A percentile compares a stretch with the other conserved stretches of the same genome.
Conservation (phyloP, 2,329 filamentous ascomycete genomes). For the Cladosporium phlei region DNA sequence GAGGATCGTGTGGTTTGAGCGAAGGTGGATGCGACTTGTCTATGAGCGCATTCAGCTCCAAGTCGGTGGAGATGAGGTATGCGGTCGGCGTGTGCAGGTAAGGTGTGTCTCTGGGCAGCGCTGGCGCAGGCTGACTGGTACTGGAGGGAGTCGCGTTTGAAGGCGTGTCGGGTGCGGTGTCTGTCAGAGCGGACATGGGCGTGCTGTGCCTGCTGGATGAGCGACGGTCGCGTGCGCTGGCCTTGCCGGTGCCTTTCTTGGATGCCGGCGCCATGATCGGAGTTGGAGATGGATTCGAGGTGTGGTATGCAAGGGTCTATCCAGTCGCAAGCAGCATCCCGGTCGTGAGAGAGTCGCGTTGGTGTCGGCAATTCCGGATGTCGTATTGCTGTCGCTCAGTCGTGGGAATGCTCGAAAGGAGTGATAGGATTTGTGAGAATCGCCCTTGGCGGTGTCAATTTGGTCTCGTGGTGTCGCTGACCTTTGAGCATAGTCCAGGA, state of each 20-base stretch:
- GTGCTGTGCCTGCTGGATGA: constrained; percentile 75
- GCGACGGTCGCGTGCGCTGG: constrained; percentile 50
- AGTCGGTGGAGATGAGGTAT: constrained; percentile 49
- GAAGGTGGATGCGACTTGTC: constrained; percentile 54
- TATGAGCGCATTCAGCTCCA: constrained; percentile 65
- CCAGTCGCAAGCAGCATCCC: no score
- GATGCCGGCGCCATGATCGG: constrained; percentile 20
- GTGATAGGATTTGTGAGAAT: no score
- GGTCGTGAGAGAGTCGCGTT: no score
- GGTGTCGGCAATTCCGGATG: no score
- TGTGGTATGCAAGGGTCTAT: no score
- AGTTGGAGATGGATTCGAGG: no score
- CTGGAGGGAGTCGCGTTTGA: constrained; percentile 60
- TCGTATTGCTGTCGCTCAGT: no score
- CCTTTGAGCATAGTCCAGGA: no score
- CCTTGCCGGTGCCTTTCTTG: constrained; percentile 28
- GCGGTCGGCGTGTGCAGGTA: constrained; percentile 58
- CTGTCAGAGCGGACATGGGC: constrained; percentile 50
- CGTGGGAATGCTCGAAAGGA: no score
- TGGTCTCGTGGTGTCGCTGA: no score
- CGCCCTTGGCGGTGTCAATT: no score
- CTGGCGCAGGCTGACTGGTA: constrained; percentile 41
- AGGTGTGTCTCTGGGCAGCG: constrained; percentile 50
- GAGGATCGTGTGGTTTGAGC: constrained; percentile 33
- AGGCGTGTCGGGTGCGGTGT: constrained; percentile 45